Base-by-base conservation (phyloP, 1,284 basidiomycete species). In the Cryptococcus sp. region DNA sequence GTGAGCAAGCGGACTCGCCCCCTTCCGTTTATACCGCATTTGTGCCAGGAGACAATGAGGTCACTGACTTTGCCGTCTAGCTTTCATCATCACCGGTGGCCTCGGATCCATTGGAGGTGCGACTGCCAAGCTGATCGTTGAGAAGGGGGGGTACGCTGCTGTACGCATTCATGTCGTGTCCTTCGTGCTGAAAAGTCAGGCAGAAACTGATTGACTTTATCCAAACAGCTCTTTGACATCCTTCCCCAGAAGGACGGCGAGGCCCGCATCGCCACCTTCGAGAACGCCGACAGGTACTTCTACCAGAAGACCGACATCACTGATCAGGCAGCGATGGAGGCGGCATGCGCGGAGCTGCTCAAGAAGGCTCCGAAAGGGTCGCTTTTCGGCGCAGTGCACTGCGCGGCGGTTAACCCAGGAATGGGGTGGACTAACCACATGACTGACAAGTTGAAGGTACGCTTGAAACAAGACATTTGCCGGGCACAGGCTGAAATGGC, bases 351-450 rank as follows among this genome's bases (percentile, higher is more conserved):
- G 18, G 33, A 44, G 7, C 57, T 63, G 12, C 59, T 67, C 8
- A 37, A 57, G 8, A 60, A 59, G 5, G 49, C 55, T 39, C 62
- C 64, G 20, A 63, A 65, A 51, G 68, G 65, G 6, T 70, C 68
- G 47, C 63, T 75, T 24, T 63, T 61, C 23, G 73, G 73, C 1
- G 50, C 46, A 20, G 67, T 73, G 3, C 73, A 75, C 61, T 73
- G 71, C 46, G 73, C 73, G 5, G 73, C 66, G 8, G 64, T 72
- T 4, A 64, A 66, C 20, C 55, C 69, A 48, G 64, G 67, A 60
- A 55, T 63, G n/a, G 46, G 55, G 3, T 75, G 72, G 72, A 70
- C 67, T 1, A 70, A 67, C 58, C 64, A 70, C 44, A 62, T 69
- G 36, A 59, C 64, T 2, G 66, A 71, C 9, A 64, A 72, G 60